Evolutionary conservation across 2,329 filamentous ascomycete genomes (phyloP).

Genomic region (Aspergillus novoparasiticus): DNA sequence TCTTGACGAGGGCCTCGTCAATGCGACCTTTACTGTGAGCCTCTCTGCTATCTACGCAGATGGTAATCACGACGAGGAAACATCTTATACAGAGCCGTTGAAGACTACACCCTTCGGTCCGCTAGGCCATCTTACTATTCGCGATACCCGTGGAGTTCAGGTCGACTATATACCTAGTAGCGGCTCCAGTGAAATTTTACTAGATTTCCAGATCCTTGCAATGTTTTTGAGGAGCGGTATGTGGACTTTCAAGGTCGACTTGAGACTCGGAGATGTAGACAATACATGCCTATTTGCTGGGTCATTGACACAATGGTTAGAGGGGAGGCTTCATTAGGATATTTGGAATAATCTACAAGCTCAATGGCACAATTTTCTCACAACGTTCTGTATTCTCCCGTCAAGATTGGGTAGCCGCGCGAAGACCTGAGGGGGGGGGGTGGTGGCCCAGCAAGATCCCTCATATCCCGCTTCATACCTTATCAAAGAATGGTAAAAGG

Average conservation of each 20-base stretch:
- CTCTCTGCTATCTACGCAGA: constrained; percentile 14
- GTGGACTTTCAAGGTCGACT: constrained; percentile 19
- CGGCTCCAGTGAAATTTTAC: constrained; percentile 13
- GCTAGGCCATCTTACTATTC: constrained; percentile 14
- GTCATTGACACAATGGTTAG: constrained; percentile 18
- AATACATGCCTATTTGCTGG: constrained; percentile 19
- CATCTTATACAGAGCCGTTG: constrained; percentile 9
- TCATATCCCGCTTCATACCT: too few relatives aligned
- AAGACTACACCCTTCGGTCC: constrained; percentile 15
- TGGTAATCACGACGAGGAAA: constrained; percentile 8
- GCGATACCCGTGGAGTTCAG: constrained; percentile 14
- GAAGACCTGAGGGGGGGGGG: too few relatives aligned
- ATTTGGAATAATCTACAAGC: neutral
- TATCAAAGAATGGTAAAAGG: too few relatives aligned
- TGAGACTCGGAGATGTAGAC: constrained; percentile 13
- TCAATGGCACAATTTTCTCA: too few relatives aligned
- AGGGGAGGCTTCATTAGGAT: constrained; percentile 8
- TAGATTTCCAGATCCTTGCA: constrained; percentile 17
- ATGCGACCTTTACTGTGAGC: constrained; percentile 18
- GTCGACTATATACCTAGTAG: constrained; percentile 18
- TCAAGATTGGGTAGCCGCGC: too few relatives aligned
- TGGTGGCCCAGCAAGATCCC: too few relatives aligned
- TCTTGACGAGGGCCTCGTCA: constrained; percentile 13
- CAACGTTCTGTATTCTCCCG: too few relatives aligned
- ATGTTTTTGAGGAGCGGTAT: constrained; percentile 17